Evolutionary conservation across 1,284 basidiomycete species (phyloP).

Genomic region (Pholiota adiposa): DNA sequence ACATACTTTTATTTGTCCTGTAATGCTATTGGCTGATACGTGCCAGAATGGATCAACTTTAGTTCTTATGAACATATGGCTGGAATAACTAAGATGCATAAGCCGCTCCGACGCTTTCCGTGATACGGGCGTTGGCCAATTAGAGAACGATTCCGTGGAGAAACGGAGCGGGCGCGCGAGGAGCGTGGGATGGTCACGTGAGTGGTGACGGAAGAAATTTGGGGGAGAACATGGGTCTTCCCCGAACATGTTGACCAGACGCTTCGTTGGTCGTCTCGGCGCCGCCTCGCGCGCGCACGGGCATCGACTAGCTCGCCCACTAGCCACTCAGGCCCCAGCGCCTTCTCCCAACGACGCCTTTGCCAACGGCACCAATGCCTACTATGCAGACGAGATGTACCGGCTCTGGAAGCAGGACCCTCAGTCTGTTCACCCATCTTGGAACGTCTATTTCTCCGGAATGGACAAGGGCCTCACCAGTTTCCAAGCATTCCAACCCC

Average conservation of each 20-base stretch:
- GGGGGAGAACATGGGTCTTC: background rate
- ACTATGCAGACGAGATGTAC: constrained; percentile 98
- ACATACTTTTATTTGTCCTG: too few relatives aligned
- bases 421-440: constrained; percentile 91
- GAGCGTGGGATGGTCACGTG: constrained; percentile 5
- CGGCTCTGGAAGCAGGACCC: constrained; percentile 91
- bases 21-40: too few relatives aligned
- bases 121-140: background rate
- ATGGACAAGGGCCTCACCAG: constrained; percentile 90
- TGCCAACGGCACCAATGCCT: constrained; percentile 90
- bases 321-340: constrained; percentile 23
- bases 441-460: constrained; percentile 95
- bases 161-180: background rate
- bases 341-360: constrained; percentile 81
- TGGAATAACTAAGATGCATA: background rate
- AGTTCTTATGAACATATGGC: too few relatives aligned
- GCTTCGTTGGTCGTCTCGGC: constrained; percentile 23
- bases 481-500: constrained; percentile 84
- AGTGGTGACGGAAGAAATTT: constrained; percentile 1
- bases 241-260: constrained; percentile 26
- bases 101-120: background rate
- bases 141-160: background rate
- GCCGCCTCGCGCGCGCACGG: constrained; percentile 13
- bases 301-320: constrained; percentile 8
- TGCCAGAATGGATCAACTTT: too few relatives aligned